Evolutionary conservation across 148 eudicot species (phyloP), one percentile per base, ranked within the genome.

Genomic region (Talinum fruticosum): DNA sequence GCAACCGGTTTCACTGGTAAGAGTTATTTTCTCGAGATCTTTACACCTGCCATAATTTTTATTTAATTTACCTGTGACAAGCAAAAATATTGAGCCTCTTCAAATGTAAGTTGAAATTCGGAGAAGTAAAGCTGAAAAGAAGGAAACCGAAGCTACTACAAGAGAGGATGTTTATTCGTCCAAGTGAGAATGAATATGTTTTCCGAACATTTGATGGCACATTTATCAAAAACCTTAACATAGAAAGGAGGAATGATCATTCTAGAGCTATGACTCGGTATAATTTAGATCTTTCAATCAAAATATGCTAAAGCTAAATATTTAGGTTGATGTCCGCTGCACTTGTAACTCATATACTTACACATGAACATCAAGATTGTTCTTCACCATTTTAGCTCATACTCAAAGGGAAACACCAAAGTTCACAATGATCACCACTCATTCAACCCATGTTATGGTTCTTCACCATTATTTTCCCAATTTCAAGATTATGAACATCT

Each of bases 201-300:
- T 19, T 37, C 28, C 71, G 71, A 14, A 71, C 73, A 45, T 68
- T 41, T 36, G 70, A 76, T 73, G 71, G 71, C 59, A 70, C 14
- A 5, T 41, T 80, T 64, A 54, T 74, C 10, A 86, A 73, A 66
- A 82, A 79, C 74, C 51, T 82, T 29, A 26, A 74, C 69, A 26
- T 53, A 49, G 76, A 83, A 21, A 82, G 81, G 79, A 72, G 65
- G 74, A 59, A 75, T 19, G 57, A 75, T 75, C 75, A 66, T 28
- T 76, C 85, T 74, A 76, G 73, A 72, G 69, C 71, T 80, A 83
- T 51, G 64, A 79, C 75, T 75, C 74, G 93, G 96, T 91, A 78
- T 64, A 75, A 19, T 51, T 21, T 8, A 2, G 28, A 24, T 44
- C 13, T 26, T 57, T 21, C 37, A 57, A 26, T 53, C 64, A 15